A percentile compares a stretch with the other conserved stretches of the same genome.
These are phyloP conservation scores for Monosporozyma aerobia DNA, from an alignment of 805 yeast genomes.

Conservation along the genomic window DNA sequence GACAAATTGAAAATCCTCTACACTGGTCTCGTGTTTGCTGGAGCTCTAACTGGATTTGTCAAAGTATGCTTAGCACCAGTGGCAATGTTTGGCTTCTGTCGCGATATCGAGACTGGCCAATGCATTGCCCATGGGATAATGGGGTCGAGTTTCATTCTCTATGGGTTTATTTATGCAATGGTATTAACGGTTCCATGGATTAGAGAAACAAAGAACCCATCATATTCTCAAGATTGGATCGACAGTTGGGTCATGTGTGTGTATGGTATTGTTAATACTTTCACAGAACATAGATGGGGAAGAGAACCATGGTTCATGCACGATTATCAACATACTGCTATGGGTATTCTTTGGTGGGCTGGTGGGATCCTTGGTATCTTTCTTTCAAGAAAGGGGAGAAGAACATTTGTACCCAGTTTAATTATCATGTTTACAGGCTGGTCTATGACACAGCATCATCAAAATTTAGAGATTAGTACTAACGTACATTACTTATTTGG, in stretches of 20 bases:
- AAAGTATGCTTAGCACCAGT: slow-evolving; percentile 73
- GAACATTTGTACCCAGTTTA: slow-evolving; percentile 73
- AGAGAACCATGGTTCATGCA: slow-evolving; percentile 81
- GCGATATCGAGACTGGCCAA: slow-evolving; percentile 78
- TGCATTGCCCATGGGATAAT: slow-evolving; percentile 95
- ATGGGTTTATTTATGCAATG: slow-evolving; percentile 62
- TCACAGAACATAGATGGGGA: slow-evolving; percentile 96
- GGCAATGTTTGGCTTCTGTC: slow-evolving; percentile 81
- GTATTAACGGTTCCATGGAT: slow-evolving; percentile 72
- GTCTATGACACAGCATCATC: slow-evolving; percentile 88
- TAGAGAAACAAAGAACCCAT: slow-evolving; percentile 34
- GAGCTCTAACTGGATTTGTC: slow-evolving; percentile 62
- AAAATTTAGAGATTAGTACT: slow-evolving; percentile 66
- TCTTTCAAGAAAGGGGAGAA: slow-evolving; percentile 54
- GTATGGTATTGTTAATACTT: slow-evolving; percentile 92
- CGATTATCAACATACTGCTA: slow-evolving; percentile 88
- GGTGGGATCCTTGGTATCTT: slow-evolving; percentile 83
- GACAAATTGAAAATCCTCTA: slow-evolving; percentile 27
- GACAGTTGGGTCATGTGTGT: slow-evolving; percentile 71
- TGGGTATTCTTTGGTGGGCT: slow-evolving; percentile 96
- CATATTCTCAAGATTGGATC: slow-evolving; percentile 69
- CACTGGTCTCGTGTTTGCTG: slow-evolving; percentile 38
- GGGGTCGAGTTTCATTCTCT: slow-evolving; percentile 81
- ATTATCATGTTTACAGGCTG: slow-evolving; percentile 84
- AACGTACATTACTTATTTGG: slow-evolving; percentile 88